Percentiles rank a stretch among this genome's conserved stretches.
These are phyloP conservation scores for Gamarada debralockiae DNA, from an alignment of 495 filamentous ascomycete species.

Conservation along the genomic window DNA sequence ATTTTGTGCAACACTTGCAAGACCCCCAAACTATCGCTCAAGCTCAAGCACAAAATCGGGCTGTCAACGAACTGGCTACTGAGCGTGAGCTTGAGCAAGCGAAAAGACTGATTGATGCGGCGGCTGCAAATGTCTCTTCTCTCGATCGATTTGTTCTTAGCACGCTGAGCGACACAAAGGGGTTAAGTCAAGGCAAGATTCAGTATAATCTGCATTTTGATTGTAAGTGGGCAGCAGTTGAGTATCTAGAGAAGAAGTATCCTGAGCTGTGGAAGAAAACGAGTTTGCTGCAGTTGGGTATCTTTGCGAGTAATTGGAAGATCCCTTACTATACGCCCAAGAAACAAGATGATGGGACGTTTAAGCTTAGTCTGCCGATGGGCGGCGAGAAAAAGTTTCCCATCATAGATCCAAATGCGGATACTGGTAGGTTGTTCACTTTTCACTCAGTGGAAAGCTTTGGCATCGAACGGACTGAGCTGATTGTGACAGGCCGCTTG, in stretches of 20 bases:
- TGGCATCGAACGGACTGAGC: too few relatives aligned
- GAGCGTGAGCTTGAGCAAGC: conserved; percentile 8
- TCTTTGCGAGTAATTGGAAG: conserved; percentile 12
- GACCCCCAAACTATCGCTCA: conserved; percentile 21
- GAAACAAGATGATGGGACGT: too few relatives aligned
- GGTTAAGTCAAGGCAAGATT: conserved; percentile 32
- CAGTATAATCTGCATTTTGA: conserved; percentile 37
- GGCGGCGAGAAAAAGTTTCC: too few relatives aligned
- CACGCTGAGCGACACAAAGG: conserved; percentile 30
- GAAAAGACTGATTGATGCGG: conserved; percentile 43
- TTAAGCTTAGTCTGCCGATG: too few relatives aligned
- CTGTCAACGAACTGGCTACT: conserved; percentile 25
- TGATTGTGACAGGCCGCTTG: too few relatives aligned
- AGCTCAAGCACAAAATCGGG: conserved; percentile 24
- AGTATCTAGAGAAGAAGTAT: conserved; percentile 10
- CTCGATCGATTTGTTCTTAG: conserved; percentile 42
- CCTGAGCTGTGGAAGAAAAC: conserved; percentile 10
- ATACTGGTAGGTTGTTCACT: too few relatives aligned
- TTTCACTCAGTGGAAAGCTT: too few relatives aligned
- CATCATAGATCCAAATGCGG: too few relatives aligned
- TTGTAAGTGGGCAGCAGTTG: conserved; percentile 23
- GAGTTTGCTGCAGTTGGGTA: conserved; percentile 7
- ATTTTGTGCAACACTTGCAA: conserved; percentile 37
- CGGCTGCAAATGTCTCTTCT: conserved; percentile 38
- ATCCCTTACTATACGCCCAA: too few relatives aligned